These are phyloP conservation scores for Tricholoma hemisulphureum DNA, from an alignment of 768 basidiomycete species.

Conservation along the genomic window DNA sequence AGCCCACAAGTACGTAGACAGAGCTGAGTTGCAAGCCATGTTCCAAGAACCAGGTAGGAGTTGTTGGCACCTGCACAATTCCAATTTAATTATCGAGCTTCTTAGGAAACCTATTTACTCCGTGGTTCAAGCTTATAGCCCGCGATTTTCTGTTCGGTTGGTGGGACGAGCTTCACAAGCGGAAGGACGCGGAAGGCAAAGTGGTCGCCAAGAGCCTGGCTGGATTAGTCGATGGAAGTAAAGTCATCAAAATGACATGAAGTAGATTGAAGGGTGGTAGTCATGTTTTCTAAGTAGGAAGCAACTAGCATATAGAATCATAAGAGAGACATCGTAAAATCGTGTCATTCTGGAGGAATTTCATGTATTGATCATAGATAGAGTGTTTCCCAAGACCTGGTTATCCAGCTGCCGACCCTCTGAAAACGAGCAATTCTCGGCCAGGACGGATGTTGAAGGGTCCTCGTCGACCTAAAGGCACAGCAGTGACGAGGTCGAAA, in stretches of 20 bases:
- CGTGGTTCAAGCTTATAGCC: constrained; percentile 99
- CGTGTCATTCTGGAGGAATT: not conserved
- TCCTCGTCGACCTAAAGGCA: constrained; percentile 56
- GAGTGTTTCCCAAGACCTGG: not conserved
- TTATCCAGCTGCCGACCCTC: constrained; percentile 30
- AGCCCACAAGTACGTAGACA: constrained; percentile 87
- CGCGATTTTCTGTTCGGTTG: constrained; percentile 96
- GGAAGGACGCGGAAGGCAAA: constrained; percentile 53
- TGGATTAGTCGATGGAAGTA: constrained; percentile 68
- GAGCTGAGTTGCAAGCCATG: constrained; percentile 87
- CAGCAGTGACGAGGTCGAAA: constrained; percentile 62
- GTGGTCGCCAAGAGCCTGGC: constrained; percentile 63
- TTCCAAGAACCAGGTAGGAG: constrained; percentile 73
- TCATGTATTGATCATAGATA: not conserved
- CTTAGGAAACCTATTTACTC: constrained; percentile 86
- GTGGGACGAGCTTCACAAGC: constrained; percentile 89
- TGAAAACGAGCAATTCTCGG: constrained; percentile 68
- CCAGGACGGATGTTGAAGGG: constrained; percentile 42
- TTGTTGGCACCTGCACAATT: too few relatives aligned
- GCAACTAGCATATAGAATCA: not conserved
- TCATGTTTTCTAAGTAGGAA: not conserved
- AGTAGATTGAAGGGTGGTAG: not conserved
- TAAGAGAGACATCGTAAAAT: not conserved
- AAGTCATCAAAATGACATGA: constrained; percentile 55
- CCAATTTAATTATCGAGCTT: not conserved